Base-by-base conservation (phyloP, 2,329 filamentous ascomycete genomes). In the Aureobasidium musti region DNA sequence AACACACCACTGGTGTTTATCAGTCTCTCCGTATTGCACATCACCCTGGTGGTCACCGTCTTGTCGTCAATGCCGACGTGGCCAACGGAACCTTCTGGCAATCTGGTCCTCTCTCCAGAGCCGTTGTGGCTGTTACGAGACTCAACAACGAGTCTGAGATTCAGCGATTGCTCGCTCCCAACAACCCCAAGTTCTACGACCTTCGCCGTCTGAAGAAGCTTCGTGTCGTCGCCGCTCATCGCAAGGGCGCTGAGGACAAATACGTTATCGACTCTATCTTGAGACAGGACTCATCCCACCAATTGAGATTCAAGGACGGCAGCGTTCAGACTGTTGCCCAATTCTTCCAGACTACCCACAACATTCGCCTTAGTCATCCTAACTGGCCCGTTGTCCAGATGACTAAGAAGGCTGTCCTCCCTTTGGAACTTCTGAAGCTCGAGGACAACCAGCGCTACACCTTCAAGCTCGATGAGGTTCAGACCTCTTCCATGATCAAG, bases 61-160 rank as follows among this genome's bases (percentile, higher is more conserved):
- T 98, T 6, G 87, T 90, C 0, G 81, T 99, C 74, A 98, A 97
- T 72, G 87, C 96, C 13, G 94, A 99, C 73, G 90, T 97, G 35
- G 89, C 93, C 66, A 97, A 98, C 74, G 91, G 91, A 0, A 91
- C 90, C 14, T 99, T 99, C 79, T 98, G 91, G 89, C 83, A 81
- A 43, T 68, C 77, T 1, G 75, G 77, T 35, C 75, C 78, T 47
- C 68, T 82, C 17, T 71, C 73, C 19, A 70, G 74, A 23, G 72
- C 76, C 61, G 77, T 76, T 50, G 68, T 76, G 1, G 74, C 77
- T 67, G 69, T 76, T 47, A 71, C 68, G 57, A 72, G 69, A 26
- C 69, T 56, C 54, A 70, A 49, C 26, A 14, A 39, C 1, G 72
- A 45, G 76, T 79, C 63, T 68, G 74, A 49, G 68, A 73, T 53